Percentiles rank a stretch among this genome's conserved stretches.
Evolutionary conservation across 108 stramenopile species (phyloP).

Genomic region (Heterococcus sp.): DNA sequence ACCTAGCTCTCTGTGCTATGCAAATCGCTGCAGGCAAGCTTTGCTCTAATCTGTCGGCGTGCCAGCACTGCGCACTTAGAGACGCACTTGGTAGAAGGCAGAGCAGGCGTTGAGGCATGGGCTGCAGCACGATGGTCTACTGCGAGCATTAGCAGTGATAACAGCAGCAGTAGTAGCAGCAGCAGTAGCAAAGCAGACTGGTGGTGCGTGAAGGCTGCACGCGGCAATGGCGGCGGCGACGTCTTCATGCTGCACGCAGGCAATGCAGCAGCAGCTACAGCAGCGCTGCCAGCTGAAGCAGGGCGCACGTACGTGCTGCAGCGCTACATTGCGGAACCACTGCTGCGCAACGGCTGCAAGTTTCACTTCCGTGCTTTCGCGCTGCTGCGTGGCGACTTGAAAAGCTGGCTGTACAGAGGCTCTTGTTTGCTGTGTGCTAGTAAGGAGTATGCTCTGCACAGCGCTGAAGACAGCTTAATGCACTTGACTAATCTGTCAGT

Average conservation of each 20-base stretch:
- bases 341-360: conserved; percentile 47
- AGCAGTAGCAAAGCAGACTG: conserved; percentile 14
- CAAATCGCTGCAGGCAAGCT: conserved; percentile 52
- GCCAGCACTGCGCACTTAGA: conserved; percentile 11
- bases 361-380: conserved; percentile 56
- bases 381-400: conserved; percentile 26
- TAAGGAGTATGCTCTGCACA: conserved; percentile 15
- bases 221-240: conserved; percentile 52
- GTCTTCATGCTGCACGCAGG: conserved; percentile 46
- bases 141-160: background rate
- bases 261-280: background rate
- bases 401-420: conserved; percentile 40
- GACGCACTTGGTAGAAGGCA: conserved; percentile 14
- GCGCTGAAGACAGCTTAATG: conserved; percentile 11
- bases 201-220: conserved; percentile 55
- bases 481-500: conserved; percentile 53
- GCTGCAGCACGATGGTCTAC: conserved; percentile 1
- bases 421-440: conserved; percentile 48
- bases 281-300: background rate
- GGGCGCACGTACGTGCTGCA: background rate
- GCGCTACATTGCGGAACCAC: conserved; percentile 42
- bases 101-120: conserved; percentile 15
- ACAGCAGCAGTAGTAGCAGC: background rate
- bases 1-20: conserved; percentile 76
- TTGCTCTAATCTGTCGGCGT: conserved; percentile 28